These are phyloP conservation scores for Aspergillus ruber DNA, from an alignment of 2,329 filamentous ascomycete species.

Conservation along the genomic window DNA sequence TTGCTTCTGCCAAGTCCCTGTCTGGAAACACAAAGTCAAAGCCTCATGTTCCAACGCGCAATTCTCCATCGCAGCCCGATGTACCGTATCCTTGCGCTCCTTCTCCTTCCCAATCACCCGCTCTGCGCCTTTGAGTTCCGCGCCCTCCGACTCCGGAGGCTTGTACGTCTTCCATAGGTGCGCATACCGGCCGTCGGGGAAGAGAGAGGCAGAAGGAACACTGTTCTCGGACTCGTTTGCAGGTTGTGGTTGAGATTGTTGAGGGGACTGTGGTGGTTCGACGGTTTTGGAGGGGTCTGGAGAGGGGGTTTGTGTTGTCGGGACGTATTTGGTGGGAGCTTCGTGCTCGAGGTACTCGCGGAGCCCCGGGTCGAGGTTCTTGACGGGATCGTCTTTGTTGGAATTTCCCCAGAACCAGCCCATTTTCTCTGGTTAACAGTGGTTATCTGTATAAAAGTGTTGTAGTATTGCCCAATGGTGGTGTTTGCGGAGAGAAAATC, in stretches of 20 bases:
- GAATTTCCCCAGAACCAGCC: constrained; percentile 57
- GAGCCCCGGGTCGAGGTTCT: constrained; percentile 73
- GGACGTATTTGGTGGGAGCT: constrained; percentile 63
- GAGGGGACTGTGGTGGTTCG: constrained; percentile 1
- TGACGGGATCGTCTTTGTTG: constrained; percentile 57
- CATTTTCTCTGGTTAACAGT: constrained; percentile 38
- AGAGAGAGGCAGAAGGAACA: constrained; percentile 51
- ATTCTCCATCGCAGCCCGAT: constrained; percentile 81
- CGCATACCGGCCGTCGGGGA: constrained; percentile 66
- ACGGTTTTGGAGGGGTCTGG: constrained; percentile 13
- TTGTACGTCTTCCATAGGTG: constrained; percentile 91
- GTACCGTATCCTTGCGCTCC: constrained; percentile 69
- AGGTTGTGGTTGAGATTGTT: constrained; percentile 15
- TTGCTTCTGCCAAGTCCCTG: constrained; percentile 60
- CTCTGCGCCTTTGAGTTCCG: constrained; percentile 71
- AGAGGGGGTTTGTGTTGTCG: constrained; percentile 22
- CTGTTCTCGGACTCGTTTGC: constrained; percentile 19
- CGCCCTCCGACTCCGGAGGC: constrained; percentile 65
- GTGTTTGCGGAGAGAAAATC: constrained; percentile 7
- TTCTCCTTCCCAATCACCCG: constrained; percentile 80
- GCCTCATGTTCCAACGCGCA: constrained; percentile 81
- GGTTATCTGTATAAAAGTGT: not conserved
- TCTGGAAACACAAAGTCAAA: constrained; percentile 74
- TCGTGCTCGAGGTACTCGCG: constrained; percentile 80
- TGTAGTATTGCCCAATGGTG: not conserved